Base-by-base conservation (phyloP, 371 early-diverging fungal species). In the Mortierella sp. region DNA sequence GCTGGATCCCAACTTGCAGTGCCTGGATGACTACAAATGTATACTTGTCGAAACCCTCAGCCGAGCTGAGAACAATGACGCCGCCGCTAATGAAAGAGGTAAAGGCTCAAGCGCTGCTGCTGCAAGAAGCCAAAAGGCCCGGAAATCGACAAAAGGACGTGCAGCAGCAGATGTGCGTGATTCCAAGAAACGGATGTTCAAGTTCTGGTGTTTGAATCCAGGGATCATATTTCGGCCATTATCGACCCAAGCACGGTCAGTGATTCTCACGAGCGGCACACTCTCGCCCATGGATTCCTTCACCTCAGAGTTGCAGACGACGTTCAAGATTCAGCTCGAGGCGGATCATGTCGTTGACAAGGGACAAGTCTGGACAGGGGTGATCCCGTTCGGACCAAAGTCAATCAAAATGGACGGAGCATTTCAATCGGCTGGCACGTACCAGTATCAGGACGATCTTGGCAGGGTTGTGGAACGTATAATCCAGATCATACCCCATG, bases 191-290 rank as follows among this genome's bases (percentile, higher is more conserved):
- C 48, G 40, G 34, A 57, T 44, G 64, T 67, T 84, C 50, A 76
- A 66, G 25, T 84, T 82, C 47, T 84, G 80, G 90, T 88, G 90
- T 51, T 64, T 90, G 21, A 90, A 88, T 54, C 88, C 92, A 1
- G 90, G 86, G 8, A 70, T 90, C 13, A 78, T 87, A 10, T 91
- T 92, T 63, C 67, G 63, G 7, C 79, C 85, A n/a, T 71, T 92
- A 22, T 73, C 65, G 10, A 21, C 43, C 17, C 22, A 58, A 4
- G 70, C 86, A 2, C 81, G 83, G 9, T 90, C 94, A 0, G 82
- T 95, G 24, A 82, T 93, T n/a, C 78, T 95, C n/a, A 89, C 94
- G 1, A 93, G 93, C 70, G 95, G 95, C 14, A 95, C 95, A 1
- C 83, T 95, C 19, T 88, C 94, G 3, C 96, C 96, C 0, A 61